Base-by-base conservation (phyloP, 805 yeast species). In the Candida oleophila region DNA sequence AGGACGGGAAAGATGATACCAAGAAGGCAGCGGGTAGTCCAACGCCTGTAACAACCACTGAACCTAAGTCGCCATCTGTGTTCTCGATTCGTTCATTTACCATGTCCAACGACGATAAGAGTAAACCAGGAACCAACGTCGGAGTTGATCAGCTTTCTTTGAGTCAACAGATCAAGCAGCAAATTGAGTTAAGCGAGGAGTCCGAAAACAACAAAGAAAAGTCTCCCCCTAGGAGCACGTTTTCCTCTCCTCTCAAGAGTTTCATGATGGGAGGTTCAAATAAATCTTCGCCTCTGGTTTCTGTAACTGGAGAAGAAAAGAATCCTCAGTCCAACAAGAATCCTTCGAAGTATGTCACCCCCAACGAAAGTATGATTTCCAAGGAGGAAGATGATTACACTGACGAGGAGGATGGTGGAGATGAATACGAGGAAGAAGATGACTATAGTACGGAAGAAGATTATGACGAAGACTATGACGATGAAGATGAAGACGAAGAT, bases 191-290 rank as follows among this genome's bases (percentile, higher is more conserved):
- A 16, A 20, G 12, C 12, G 39, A 16, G 7, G 21, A 36, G 22
- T 22, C 15, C 44, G 58, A 55, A 41, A 49, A 53, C 32, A 41
- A 50, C 42, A 22, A 53, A 44, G 68, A 59, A 47, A 61, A 74
- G 40, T 74, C 74, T 2, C 53, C 51, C 1, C 66, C 74, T 1
- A 60, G 57, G 45, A 53, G 68, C 2, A 61, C 74, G 3, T 69
- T 69, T 49, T 55, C 73, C 0, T 69, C 74, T 5, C 76, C 76
- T 12, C 58, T 72, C 42, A 71, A 71, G 46, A 66, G 61, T 43
- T 71, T 72, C 51, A 71, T 66, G 76, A 55, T 56, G 50, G 69
- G 68, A 3, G 64, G 63, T 12, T 62, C 56, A 8, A 59, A 61
- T 20, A 61, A 55, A 22, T 50, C 51, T 33, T 61, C 57, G 39